Evolutionary conservation across 192 early-diverging fungal species (phyloP).

Genomic region (Backusella macrospora): DNA sequence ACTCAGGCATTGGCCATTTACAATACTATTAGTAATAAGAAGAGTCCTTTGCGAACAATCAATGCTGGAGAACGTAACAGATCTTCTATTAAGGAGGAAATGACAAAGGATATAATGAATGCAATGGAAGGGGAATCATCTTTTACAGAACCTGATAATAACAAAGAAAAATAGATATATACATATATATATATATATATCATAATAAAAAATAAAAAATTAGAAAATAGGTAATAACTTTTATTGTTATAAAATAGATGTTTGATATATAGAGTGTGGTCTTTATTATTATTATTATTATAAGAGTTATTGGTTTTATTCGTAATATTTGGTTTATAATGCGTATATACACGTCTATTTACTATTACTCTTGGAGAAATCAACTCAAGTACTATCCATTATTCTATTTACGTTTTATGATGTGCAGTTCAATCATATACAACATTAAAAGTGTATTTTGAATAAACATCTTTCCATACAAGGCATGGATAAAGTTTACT

Average conservation of each 20-base stretch:
- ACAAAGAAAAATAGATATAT: constrained; percentile 15
- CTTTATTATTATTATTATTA: background rate
- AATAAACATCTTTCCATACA: too few relatives aligned
- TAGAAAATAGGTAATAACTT: background rate
- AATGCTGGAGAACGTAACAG: background rate
- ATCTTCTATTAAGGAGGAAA: constrained; percentile 36
- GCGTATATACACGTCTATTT: too few relatives aligned
- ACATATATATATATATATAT: too few relatives aligned
- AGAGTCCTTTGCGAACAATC: background rate
- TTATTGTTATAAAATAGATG: too few relatives aligned
- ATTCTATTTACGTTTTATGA: too few relatives aligned
- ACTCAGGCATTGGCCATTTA: constrained; percentile 70
- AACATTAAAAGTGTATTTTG: too few relatives aligned
- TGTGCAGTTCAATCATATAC: too few relatives aligned
- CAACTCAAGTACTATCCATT: too few relatives aligned
- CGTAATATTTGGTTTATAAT: too few relatives aligned
- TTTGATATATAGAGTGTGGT: background rate
- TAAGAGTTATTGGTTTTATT: background rate
- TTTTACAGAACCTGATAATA: constrained; percentile 19
- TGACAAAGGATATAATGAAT: constrained; percentile 30
- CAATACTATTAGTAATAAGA: constrained; percentile 51
- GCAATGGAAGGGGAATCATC: constrained; percentile 27
- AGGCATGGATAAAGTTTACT: background rate
- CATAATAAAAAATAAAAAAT: background rate
- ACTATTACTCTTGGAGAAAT: background rate